These are phyloP conservation scores for Pseudomonodictys pantanalensis DNA, from an alignment of 495 filamentous ascomycete genomes.

Conservation along the genomic window DNA sequence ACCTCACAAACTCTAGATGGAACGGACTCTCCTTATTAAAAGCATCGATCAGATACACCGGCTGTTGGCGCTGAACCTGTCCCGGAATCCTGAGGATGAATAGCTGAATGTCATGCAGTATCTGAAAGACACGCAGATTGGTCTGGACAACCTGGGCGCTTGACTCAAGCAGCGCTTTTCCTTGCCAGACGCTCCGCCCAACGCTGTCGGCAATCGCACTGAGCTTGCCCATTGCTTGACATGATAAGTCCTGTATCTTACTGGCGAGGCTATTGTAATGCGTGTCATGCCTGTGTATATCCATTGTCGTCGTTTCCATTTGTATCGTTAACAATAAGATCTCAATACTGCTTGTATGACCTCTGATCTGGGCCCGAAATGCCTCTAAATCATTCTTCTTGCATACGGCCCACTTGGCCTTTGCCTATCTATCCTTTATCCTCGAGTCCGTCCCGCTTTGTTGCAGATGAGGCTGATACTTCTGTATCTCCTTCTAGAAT, in stretches of 20 bases:
- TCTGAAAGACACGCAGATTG: conserved; percentile 35
- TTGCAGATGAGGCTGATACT: conserved; percentile 34
- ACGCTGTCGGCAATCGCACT: too few species aligned
- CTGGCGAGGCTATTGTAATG: neutral
- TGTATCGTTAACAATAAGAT: conserved; percentile 33
- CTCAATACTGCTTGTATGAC: conserved; percentile 36
- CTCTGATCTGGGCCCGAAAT: conserved; percentile 37
- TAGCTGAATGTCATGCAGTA: conserved; percentile 33
- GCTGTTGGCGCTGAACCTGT: conserved; percentile 39
- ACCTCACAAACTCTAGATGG: conserved; percentile 10
- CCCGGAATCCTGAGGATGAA: conserved; percentile 30
- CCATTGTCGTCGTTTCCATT: conserved; percentile 15
- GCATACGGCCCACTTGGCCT: conserved; percentile 38
- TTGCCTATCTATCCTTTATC: conserved; percentile 31
- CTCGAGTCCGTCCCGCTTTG: neutral
- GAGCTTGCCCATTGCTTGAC: too few species aligned
- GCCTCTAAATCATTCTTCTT: conserved; percentile 35
- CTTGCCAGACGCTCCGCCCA: conserved; percentile 21
- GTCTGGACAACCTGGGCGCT: neutral
- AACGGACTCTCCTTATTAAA: conserved; percentile 33
- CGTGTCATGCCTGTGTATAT: too few species aligned
- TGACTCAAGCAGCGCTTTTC: conserved; percentile 17
- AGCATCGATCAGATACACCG: conserved; percentile 39
- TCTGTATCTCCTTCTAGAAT: conserved; percentile 32
- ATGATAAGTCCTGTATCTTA: neutral